Evolutionary conservation across 352 stramenopile genomes (phyloP).

Genomic region (Plasmopara halstedii): DNA sequence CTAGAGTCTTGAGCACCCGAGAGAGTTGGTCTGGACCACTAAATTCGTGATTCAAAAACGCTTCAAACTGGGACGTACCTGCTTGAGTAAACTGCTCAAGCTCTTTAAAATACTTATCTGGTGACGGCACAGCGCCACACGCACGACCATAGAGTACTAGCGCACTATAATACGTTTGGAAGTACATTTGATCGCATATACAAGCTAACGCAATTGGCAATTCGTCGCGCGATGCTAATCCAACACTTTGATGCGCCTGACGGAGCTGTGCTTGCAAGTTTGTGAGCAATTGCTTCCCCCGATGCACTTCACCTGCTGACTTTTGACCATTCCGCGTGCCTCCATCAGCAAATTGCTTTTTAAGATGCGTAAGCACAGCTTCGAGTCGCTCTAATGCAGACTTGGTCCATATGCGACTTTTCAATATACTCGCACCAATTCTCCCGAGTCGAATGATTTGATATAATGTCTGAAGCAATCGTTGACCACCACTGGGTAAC

Average conservation of each 20-base stretch:
- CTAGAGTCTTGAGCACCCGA: conserved; percentile 32
- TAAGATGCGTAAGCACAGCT: conserved; percentile 38
- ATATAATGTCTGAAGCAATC: conserved; percentile 49
- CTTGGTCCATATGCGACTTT: conserved; percentile 56
- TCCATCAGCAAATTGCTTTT: conserved; percentile 40
- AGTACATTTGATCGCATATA: conserved; percentile 75
- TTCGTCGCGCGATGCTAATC: conserved; percentile 43
- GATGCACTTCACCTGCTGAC: conserved; percentile 33
- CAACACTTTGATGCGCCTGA: conserved; percentile 36
- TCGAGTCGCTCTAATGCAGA: conserved; percentile 41
- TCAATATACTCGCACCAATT: conserved; percentile 43
- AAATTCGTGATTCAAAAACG: conserved; percentile 55
- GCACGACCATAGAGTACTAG: conserved; percentile 66
- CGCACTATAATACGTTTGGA: conserved; percentile 61
- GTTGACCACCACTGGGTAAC: conserved; percentile 44
- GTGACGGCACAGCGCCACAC: conserved; percentile 48
- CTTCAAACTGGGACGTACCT: conserved; percentile 32
- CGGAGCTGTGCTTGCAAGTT: conserved; percentile 45
- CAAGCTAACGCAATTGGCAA: conserved; percentile 57
- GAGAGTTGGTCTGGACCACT: conserved; percentile 2
- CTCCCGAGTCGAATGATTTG: conserved; percentile 49
- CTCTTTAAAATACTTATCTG: conserved; percentile 49
- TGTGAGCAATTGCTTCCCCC: conserved; percentile 48
- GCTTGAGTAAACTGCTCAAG: conserved; percentile 40
- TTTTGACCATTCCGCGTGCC: conserved; percentile 67